phyloP scores from a whole-genome alignment of 257 asterid species.

The Plectranthus barbatus region DNA sequence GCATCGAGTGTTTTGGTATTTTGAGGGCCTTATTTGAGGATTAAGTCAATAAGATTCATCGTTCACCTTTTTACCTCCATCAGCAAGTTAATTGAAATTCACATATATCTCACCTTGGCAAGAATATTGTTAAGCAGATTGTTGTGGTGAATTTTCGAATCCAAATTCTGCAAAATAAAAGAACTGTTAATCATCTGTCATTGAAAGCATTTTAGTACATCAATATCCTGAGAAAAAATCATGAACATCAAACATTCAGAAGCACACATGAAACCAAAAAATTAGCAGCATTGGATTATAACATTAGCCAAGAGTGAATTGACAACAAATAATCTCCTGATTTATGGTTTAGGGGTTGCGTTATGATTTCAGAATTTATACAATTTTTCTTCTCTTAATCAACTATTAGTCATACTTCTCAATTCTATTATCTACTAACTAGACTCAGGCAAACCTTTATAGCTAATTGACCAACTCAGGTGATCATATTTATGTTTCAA shows the following conservation, averaged over 20 bases:
- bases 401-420: not conserved
- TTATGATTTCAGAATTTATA: not conserved
- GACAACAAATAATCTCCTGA: not conserved
- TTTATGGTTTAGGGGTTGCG: not conserved
- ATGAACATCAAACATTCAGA: not conserved
- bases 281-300: not conserved
- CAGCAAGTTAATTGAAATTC: constrained; percentile 12
- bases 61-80: too few relatives aligned
- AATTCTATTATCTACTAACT: not conserved
- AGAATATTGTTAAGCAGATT: constrained; percentile 90
- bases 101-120: constrained; percentile 53
- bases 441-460: not conserved
- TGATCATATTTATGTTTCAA: not conserved
- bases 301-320: not conserved
- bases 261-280: not conserved
- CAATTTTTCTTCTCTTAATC: not conserved
- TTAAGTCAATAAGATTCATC: too few relatives aligned
- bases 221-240: not conserved
- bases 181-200: not conserved
- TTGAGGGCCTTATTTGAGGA: too few relatives aligned
- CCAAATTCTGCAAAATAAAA: constrained; percentile 64
- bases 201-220: not conserved
- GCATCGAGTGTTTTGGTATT: too few relatives aligned
- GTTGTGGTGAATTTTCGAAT: constrained; percentile 92
- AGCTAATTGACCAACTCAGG: not conserved